Evolutionary conservation across 2,329 filamentous ascomycete species (phyloP), one percentile per base, ranked within the genome.

Genomic region (Boeremia lycopersici): DNA sequence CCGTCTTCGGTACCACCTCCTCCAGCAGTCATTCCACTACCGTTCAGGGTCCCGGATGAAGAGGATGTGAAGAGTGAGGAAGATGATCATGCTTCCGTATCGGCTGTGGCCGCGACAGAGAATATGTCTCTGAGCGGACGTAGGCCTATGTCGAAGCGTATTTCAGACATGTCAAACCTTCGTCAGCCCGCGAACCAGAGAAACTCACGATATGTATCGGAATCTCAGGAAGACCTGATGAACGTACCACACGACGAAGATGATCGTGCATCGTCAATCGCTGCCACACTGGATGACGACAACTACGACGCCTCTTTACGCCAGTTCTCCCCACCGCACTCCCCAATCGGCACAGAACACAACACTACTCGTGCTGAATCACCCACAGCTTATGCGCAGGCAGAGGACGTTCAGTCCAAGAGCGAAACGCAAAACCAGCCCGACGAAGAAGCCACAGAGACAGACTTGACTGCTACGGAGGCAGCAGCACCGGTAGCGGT

Each of bases 21-120:
- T n/a, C 84, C 84, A 4, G 74, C 81, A 7, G 77, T 90, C 31
- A 76, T 89, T 0, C 86, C 88, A 13, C 76, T 90, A 1, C 88
- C 89, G 0, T 90, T 90, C 72, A 81, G 71, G 9, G 77, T 89
- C 1, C 85, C 86, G 0, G 72, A 73, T 17, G 75, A 78, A 11
- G 75, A 78, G 2, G 75, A 79, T 4, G 70, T 76, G 6, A 41
- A 56, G 17, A 63, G 57, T n/a, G 77, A 82, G 6, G 79, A 80
- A 13, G 81, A 82, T 17, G 81, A 84, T 25, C 69, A 66, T 30
- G 41, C 64, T 2, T 75, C 89, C 1, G 79, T 90, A 17, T 90
- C 88, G 3, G 89, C 89, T 28, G 48, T 72, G 6, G 64, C 69
- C 7, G 71, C 71, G 29, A 60, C 65, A 7, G 59, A 64, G 8